These are phyloP conservation scores for Anisodus tanguticus DNA, from an alignment of 257 asterid species.

Conservation along the genomic window DNA sequence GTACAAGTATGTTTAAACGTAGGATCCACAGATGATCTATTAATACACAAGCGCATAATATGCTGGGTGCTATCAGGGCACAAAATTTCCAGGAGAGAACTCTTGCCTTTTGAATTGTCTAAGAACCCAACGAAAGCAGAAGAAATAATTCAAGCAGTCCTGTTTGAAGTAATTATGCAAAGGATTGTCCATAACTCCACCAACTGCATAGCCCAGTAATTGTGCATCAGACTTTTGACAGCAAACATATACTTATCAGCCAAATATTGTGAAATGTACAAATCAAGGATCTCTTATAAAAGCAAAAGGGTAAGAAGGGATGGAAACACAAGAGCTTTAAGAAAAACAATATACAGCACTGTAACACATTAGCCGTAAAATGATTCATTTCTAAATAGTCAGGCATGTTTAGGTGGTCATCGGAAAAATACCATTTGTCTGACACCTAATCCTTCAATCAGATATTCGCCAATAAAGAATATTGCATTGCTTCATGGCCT, in stretches of 20 bases:
- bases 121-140: conserved; percentile 98
- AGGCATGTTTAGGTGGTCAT: conserved; percentile 3
- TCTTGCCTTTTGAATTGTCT: conserved; percentile 96
- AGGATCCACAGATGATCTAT: background rate
- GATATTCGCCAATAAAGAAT: background rate
- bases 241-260: background rate
- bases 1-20: background rate
- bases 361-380: background rate
- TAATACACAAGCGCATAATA: conserved; percentile 14
- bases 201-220: conserved; percentile 61
- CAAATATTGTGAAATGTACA: conserved; percentile 14
- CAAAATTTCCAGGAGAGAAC: background rate
- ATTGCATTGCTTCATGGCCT: background rate
- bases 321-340: background rate
- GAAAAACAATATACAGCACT: conserved; percentile 17
- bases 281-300: background rate
- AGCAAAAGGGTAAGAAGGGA: conserved; percentile 24
- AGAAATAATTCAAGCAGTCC: conserved; percentile 95
- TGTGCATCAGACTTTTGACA: conserved; percentile 14
- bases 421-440: conserved; percentile 15
- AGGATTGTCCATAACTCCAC: conserved; percentile 89
- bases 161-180: conserved; percentile 83
- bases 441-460: conserved; percentile 19
- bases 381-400: background rate
- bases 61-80: background rate